Base-by-base conservation (phyloP, 2,329 filamentous ascomycete genomes). In the Hypocrella siamensis region DNA sequence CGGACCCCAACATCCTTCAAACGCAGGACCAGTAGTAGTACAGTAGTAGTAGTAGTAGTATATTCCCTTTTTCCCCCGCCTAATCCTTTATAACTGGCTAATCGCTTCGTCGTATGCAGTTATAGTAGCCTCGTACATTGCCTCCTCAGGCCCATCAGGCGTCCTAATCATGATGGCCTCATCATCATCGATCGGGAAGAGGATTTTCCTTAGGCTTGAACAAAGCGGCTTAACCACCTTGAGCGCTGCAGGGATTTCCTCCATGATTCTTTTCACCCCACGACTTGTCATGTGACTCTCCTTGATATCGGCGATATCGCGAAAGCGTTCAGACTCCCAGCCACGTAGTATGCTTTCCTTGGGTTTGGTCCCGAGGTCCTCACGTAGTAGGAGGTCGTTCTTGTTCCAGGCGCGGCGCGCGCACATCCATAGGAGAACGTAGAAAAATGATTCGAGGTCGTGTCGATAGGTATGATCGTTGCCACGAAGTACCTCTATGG, bases 401-500 rank as follows among this genome's bases (percentile, higher is more conserved):
- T 8, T 24, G 21, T 24, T 12, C 21, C 21, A 24, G 12, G 21
- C 21, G 21, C 21, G 12, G 21, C 21, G 21, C 12, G 21, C 21
- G 21, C 21, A 24, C 21, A 24, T 24, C 21, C 21, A 24, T 8
- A 24, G 21, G 8, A 24, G 12, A 12, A 24, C 21, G 21, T 24
- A 36, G 26, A 35, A 36, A 21, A 34, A 34, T 2, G 38, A 36
- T 26, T 40, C 36, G 1, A 38, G 17, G 10, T 40, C 36, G 9
- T 38, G 34, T 15, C 38, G 36, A 12, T 38, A 40, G 14, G 38
- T 55, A 32, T 54, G 46, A 19, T 42, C 36, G 4, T 39, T 36
- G 6, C 36, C 41, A n/a, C 39, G 30, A 6, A 58, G 36, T 8
- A 58, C 47, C 31, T 51, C 45, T 19, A 53, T 45, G 0, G 47